Base-by-base conservation (phyloP, 768 basidiomycete genomes). In the Macrolepiota albuminosa region DNA sequence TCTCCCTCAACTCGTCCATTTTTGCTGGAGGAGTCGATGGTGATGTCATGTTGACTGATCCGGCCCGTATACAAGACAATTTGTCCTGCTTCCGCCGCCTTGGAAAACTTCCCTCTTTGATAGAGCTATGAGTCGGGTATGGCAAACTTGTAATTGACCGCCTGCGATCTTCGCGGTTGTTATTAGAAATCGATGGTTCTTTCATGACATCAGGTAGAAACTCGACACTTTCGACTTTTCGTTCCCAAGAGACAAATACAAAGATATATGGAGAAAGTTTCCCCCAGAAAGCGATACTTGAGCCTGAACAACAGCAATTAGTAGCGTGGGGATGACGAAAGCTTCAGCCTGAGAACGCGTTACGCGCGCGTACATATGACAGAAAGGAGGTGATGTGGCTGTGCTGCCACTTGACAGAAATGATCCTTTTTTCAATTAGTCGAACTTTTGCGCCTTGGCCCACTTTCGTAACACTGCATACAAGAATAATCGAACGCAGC, bases 111-210 rank as follows among this genome's bases (percentile, higher is more conserved):
- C 43, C 49, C 5, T 39, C 56, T 40, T 39, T 34, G 42, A n/a
- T 55, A 31, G 31, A 42, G 13, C 18, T 37, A 18, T 33, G 13
- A 34, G 48, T 51, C 45, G 52, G 36, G 24, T 51, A 60, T 9
- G 63, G 61, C 2, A 37, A 26, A 36, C 48, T 55, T 58, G 40
- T 47, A 6, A 34, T 40, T 7, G 60, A 45, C 37, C 52, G 57
- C n/a, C 42, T 59, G 33, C 58, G 63, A 26, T 49, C 58, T 39
- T 62, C 60, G 18, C 66, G 63, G 48, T 59, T 47, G 54, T 31
- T 42, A 18, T 13, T 58, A 21, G 61, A 64, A 49, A 49, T 63
- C 26, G 63, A 59, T 24, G 54, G 56, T 39, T 63, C 55, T 53
- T 61, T 64, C 66, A 66, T 66, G 31, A 50, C 29, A 57, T 39